Conservation (phyloP, 148 eudicot genomes). For the Spergularia bocconei region DNA sequence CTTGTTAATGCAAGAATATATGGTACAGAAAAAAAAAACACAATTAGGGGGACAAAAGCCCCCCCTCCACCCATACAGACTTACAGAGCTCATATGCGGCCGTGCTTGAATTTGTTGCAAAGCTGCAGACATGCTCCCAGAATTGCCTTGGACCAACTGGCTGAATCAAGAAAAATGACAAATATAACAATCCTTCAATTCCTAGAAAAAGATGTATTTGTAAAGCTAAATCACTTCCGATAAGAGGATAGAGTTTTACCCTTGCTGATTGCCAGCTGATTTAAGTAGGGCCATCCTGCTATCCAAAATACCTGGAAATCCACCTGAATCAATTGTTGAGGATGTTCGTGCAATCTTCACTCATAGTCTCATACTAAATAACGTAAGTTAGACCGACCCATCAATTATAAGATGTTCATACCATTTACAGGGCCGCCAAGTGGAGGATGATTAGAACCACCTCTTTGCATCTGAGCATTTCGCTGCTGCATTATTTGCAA, state of each 20-base stretch:
- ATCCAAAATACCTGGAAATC: constrained; percentile 71
- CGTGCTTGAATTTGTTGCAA: constrained; percentile 95
- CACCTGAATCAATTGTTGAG: constrained; percentile 56
- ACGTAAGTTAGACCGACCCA: constrained; percentile 50
- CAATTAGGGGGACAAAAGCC: background rate
- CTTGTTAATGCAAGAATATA: background rate
- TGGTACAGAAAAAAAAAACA: background rate
- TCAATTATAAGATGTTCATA: constrained; percentile 51
- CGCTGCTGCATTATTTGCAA: constrained; percentile 93
- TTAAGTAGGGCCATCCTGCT: constrained; percentile 90
- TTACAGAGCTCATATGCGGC: constrained; percentile 65
- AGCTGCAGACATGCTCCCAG: constrained; percentile 79
- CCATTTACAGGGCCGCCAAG: constrained; percentile 71
- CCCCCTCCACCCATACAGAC: background rate
- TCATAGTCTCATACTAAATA: constrained; percentile 47
- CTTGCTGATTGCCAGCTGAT: constrained; percentile 74
- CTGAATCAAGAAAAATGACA: constrained; percentile 58
- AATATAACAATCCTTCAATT: constrained; percentile 15
- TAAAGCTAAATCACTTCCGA: constrained; percentile 1
- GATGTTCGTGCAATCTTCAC: constrained; percentile 53
- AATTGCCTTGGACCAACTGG: constrained; percentile 78
- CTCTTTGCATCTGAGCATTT: constrained; percentile 86
- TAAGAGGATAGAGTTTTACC: constrained; percentile 38
- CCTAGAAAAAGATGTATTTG: background rate
- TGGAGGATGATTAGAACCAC: constrained; percentile 84